These are phyloP conservation scores for Phytophthora pini DNA, from an alignment of 352 stramenopile species.

Conservation along the genomic window DNA sequence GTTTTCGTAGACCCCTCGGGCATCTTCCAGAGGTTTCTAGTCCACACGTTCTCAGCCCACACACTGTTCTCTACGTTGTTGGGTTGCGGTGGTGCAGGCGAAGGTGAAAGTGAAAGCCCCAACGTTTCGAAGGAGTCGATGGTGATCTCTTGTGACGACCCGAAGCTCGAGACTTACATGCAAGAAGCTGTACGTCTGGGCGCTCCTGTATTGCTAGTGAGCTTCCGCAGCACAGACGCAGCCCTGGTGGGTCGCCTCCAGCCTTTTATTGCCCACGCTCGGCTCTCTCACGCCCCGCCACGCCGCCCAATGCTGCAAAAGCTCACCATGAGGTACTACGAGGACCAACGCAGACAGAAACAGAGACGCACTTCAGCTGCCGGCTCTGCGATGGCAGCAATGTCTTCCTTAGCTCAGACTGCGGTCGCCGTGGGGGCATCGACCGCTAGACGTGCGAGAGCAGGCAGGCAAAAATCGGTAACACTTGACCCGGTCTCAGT, in stretches of 20 bases:
- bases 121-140: conserved; percentile 27
- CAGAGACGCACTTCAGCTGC: conserved; percentile 16
- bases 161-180: conserved; percentile 27
- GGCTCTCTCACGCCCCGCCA: conserved; percentile 18
- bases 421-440: not conserved
- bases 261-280: conserved; percentile 23
- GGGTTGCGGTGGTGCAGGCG: conserved; percentile 12
- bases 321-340: conserved; percentile 26
- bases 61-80: conserved; percentile 37
- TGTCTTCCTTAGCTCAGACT: conserved; percentile 17
- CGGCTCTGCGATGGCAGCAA: conserved; percentile 6
- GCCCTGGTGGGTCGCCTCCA: conserved; percentile 16
- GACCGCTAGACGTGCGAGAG: conserved; percentile 13
- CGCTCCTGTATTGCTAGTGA: conserved; percentile 45
- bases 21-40: conserved; percentile 52
- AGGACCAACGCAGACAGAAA: conserved; percentile 30
- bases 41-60: conserved; percentile 56
- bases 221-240: conserved; percentile 36
- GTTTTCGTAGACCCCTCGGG: conserved; percentile 52
- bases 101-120: conserved; percentile 27
- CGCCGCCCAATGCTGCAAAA: conserved; percentile 31
- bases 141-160: conserved; percentile 45
- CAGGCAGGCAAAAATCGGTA: conserved; percentile 1
- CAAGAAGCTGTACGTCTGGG: conserved; percentile 36
- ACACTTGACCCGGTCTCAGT: conserved; percentile 7